Base-by-base conservation (phyloP, 1,284 basidiomycete genomes). In the Volvariella volvacea region DNA sequence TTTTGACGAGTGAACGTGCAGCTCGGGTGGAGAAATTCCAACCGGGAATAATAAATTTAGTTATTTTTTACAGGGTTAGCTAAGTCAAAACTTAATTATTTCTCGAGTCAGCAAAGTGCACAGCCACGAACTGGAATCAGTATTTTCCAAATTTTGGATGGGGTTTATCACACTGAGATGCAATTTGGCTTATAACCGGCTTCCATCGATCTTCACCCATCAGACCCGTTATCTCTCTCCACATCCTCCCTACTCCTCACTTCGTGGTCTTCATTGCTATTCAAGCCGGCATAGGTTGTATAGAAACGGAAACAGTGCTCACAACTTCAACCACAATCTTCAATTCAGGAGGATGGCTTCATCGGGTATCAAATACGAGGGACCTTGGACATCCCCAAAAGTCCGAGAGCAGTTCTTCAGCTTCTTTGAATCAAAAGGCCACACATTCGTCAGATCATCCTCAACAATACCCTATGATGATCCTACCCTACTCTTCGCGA, bases 401-500 rank as follows among this genome's bases (percentile, higher is more conserved):
- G 83, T 87, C 52, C 80, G 88, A 51, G 80, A 89, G 70, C 79
- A 87, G 65, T 83, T 90, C 55, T 83, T 82, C 48, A 56, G 67
- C 48, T 77, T 62, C 70, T 99, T 98, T 67, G 72, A 80, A 47
- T 70, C 72, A 41, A 81, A 82, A 56, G 74, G 78, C 51, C 96
- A 99, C 67, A 87, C 87, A 30, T 96, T 92, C 63, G 91, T 94
- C 48, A 87, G 87, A n/a, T 95, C 91, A 37, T 93, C 90, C 4
- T 80, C 90, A 10, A 95, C 92, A 39, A 90, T 99, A 54, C 95
- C 95, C 1, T 97, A 93, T 65, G 95, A 99, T 53, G 92, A 95
- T 65, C 92, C 96, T 2, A 97, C 95, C 4, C 76, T 99, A 34
- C 81, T 99, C 50, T 99, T 99, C 58, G 92, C 94, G 53, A 99